Percentiles rank a stretch among this genome's conserved stretches.
These are phyloP conservation scores for Populus alba DNA, from an alignment of 345 rosid species.

Conservation along the genomic window DNA sequence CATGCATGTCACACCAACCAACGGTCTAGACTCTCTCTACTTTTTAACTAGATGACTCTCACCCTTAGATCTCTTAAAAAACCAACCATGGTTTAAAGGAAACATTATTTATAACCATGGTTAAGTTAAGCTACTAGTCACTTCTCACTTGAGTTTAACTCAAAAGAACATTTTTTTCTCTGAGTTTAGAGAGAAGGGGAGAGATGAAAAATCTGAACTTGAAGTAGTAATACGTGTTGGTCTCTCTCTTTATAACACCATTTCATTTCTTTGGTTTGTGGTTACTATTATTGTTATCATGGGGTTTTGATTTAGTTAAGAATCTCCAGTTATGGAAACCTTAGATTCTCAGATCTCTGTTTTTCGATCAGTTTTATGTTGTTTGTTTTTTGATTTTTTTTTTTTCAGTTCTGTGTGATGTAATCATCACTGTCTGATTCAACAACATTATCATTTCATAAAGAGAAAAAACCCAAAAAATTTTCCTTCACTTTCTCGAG, in stretches of 20 bases:
- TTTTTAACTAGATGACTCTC: not conserved
- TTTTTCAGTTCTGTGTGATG: conserved; percentile 3
- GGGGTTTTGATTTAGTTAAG: conserved; percentile 5
- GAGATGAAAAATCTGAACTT: not conserved
- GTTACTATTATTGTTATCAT: not conserved
- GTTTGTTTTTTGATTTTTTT: not conserved
- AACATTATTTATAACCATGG: conserved; percentile 1
- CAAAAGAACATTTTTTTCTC: not conserved
- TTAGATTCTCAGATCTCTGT: conserved; percentile 15
- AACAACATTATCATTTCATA: conserved; percentile 8
- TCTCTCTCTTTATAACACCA: conserved; percentile 7
- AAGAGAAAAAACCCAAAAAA: not conserved
- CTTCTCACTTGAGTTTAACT: conserved; percentile 14
- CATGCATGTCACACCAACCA: conserved; percentile 20
- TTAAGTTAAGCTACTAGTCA: not conserved
- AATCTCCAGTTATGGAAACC: conserved; percentile 11
- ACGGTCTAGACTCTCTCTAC: conserved; percentile 10
- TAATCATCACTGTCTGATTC: conserved; percentile 26
- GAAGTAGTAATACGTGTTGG: not conserved
- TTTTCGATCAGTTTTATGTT: not conserved
- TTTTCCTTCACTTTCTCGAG: conserved; percentile 9
- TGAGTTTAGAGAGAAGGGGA: not conserved
- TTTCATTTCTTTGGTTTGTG: not conserved
- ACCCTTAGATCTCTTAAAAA: conserved; percentile 8
- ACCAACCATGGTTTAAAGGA: conserved; percentile 5